Conservation (phyloP, 805 yeast genomes). For the Candida tammaniensis region DNA sequence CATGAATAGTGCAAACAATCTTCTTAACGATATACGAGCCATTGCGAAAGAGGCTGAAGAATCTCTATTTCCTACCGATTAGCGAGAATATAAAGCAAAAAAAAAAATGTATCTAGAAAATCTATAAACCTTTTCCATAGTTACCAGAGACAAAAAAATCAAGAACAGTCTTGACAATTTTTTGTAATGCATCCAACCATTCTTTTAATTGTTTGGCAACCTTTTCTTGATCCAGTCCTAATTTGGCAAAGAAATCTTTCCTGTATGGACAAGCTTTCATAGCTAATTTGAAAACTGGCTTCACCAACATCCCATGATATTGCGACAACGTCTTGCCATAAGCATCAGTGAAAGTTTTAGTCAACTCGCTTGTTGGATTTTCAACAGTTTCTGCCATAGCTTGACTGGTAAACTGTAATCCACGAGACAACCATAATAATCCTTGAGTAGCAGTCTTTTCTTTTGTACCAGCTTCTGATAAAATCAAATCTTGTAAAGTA, state of each 20-base stretch:
- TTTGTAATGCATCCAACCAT: slow-evolving; percentile 79
- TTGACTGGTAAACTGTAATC: slow-evolving; percentile 85
- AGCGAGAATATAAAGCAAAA: too few species aligned
- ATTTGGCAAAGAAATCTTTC: slow-evolving; percentile 76
- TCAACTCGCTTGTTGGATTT: slow-evolving; percentile 61
- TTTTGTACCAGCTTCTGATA: slow-evolving; percentile 66
- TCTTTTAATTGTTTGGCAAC: slow-evolving; percentile 61
- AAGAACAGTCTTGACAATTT: slow-evolving; percentile 68
- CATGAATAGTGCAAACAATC: too few species aligned
- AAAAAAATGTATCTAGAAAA: too few species aligned
- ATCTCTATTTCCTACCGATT: too few species aligned
- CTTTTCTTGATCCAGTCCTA: slow-evolving; percentile 71
- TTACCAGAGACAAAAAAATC: slow-evolving; percentile 76
- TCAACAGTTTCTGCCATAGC: slow-evolving; percentile 80
- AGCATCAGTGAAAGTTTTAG: slow-evolving; percentile 79
- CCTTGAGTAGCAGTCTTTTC: slow-evolving; percentile 87
- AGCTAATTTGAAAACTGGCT: slow-evolving; percentile 87
- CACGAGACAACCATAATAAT: slow-evolving; percentile 80
- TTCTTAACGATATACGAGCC: too few species aligned
- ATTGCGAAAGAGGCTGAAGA: too few species aligned
- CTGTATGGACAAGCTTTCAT: slow-evolving; percentile 95
- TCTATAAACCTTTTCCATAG: slow-evolving; percentile 80
- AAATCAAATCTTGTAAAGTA: slow-evolving; percentile 77
- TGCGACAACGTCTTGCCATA: slow-evolving; percentile 76
- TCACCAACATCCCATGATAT: slow-evolving; percentile 77